Base-by-base conservation (phyloP, 2,329 filamentous ascomycete species). In the Aspergillus texensis region DNA sequence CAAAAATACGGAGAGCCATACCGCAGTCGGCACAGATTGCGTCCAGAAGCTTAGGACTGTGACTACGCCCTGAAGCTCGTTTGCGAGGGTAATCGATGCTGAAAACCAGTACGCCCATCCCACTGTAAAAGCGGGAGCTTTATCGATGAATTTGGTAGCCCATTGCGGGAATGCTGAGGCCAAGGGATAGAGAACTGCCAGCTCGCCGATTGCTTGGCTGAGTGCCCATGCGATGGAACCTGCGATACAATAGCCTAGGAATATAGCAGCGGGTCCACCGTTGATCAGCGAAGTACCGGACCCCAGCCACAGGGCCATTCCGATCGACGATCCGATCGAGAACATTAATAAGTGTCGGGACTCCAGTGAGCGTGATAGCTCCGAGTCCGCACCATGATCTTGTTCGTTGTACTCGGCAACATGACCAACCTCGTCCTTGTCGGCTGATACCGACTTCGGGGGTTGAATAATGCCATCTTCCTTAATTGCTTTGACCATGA, bases 291-390 rank as follows among this genome's bases (percentile, higher is more conserved):
- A 80, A 9, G 72, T 75, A 6, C 81, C 80, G 36, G 75, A 76
- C n/a, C 81, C 81, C 6, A 82, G 76, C 79, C 80, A 83, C 12
- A 83, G 64, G n/a, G 81, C 81, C 73, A 80, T 80, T 6, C 81
- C 81, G 68, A 83, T 83, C 30, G 73, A 75, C 11, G 74, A 76
- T 10, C 76, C 77, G 6, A 78, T 64, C 2, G 77, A 73, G 54
- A 79, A 75, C 75, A 79, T 78, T 32, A 73, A 75, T 3, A 78
- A 63, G 67, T 79, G 77, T 16, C 76, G 74, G 11, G 78, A 80
- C 60, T 75, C 73, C 32, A 82, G 74, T 10, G 71, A 70, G n/a
- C 79, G 75, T 45, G 75, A 74, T 24, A 83, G 73, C 61, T 79
- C 64, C 12, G 69, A 65, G 4, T 70, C 69, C 4, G 67, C 65